Evolutionary conservation across 2,329 filamentous ascomycete species (phyloP), one percentile per base, ranked within the genome.

Genomic region (Xylariaceae sp.): DNA sequence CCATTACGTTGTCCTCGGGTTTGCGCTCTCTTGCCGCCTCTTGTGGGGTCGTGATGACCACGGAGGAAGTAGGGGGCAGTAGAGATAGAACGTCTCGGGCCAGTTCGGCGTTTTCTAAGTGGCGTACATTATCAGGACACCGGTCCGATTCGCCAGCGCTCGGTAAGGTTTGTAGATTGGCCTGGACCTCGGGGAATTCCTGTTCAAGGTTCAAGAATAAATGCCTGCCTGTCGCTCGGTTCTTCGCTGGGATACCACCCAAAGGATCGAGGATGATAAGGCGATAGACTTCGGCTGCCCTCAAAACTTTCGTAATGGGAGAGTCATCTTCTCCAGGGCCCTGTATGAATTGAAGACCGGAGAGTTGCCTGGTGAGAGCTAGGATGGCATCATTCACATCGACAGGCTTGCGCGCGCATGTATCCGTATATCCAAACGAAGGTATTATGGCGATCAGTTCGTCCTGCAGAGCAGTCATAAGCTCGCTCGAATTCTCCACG

Each of bases 121-220:
- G 71, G 8, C 67, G 68, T 32, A 57, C 55, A 56, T 65, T 58
- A 50, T 67, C 50, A 60, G 56, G 50, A 59, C 56, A 64, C 72
- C 67, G 40, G 71, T 64, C 74, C 51, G 48, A 52, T 44, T 43
- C 30, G 3, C 35, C 57, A 54, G 3, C 57, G 53, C 34, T 32
- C 6, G 56, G 53, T 32, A 64, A 53, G 1, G 58, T 60, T 48
- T 69, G 65, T 30, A 95, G 75, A 61, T 90, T 81, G 12, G 79
- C 71, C 57, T 82, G 77, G 47, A 95, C 86, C 30, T 80, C 74
- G 1, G 81, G 75, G 62, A 88, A 96, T 68, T 99, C 92, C 67
- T 97, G 91, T 67, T 95, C 88, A 54, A 99, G 79, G 64, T 99
- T 99, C 67, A 99, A 82, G 67, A 96, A 97, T 6, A 94, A 82